Conservation (phyloP, 768 basidiomycete genomes). For the Kondoa malvinella region DNA sequence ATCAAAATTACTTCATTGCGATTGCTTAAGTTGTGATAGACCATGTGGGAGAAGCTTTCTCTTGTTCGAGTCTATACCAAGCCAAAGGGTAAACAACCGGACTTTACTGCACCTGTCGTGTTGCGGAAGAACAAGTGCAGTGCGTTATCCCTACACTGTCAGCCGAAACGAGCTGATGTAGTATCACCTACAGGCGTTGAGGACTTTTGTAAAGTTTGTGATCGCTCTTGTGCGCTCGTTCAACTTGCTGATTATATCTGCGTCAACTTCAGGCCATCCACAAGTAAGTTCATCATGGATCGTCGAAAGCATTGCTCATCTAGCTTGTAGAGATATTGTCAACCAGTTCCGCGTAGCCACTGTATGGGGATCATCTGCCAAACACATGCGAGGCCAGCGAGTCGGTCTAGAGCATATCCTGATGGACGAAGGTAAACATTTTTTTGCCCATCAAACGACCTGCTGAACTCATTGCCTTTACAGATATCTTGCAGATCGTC, state of each 20-base stretch:
- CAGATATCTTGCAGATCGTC: too few relatives aligned
- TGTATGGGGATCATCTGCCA: slow-evolving; percentile 95
- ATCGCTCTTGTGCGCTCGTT: too few relatives aligned
- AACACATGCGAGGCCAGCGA: slow-evolving; percentile 90
- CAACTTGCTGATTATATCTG: too few relatives aligned
- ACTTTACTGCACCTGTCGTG: slow-evolving; percentile 80
- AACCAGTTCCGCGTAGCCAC: slow-evolving; percentile 89
- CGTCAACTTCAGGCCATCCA: too few relatives aligned
- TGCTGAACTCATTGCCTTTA: too few relatives aligned
- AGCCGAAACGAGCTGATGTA: not conserved
- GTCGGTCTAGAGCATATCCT: slow-evolving; percentile 60
- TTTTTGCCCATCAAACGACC: too few relatives aligned
- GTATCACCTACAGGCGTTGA: slow-evolving; percentile 43
- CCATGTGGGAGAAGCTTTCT: slow-evolving; percentile 85
- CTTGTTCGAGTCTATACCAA: slow-evolving; percentile 90
- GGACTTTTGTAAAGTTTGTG: slow-evolving; percentile 59
- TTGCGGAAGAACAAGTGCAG: slow-evolving; percentile 34
- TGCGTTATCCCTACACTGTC: not conserved
- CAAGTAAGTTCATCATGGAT: slow-evolving; percentile 35
- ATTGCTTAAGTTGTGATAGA: slow-evolving; percentile 21
- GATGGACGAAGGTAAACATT: too few relatives aligned
- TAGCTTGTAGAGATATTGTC: slow-evolving; percentile 47
- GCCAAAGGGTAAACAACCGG: slow-evolving; percentile 74
- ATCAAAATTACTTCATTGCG: not conserved
- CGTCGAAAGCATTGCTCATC: not conserved